Evolutionary conservation across 176 grass and related monocot species (phyloP).

Genomic region (Elaeis guineensis): DNA sequence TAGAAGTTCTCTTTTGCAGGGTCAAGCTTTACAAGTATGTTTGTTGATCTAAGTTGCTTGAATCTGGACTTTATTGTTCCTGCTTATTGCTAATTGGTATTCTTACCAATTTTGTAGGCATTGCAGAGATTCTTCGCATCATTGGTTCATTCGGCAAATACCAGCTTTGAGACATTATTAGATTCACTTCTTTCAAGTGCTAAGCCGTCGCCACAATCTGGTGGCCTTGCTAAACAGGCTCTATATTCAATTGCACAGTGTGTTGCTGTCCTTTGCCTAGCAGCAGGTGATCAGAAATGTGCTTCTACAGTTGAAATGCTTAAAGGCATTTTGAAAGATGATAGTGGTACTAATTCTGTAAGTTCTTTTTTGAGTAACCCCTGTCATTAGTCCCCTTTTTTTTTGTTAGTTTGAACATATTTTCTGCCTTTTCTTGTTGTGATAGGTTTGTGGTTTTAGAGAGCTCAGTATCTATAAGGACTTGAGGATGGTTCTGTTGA

Average conservation of each 20-base stretch:
- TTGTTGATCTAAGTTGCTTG: background rate
- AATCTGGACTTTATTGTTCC: background rate
- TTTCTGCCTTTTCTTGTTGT: background rate
- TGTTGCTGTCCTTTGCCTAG: conserved; percentile 88
- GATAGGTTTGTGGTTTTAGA: too few species aligned
- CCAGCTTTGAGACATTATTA: conserved; percentile 71
- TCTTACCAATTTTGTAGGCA: conserved; percentile 36
- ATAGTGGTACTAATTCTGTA: conserved; percentile 52
- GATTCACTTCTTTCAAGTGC: conserved; percentile 79
- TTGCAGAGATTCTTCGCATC: conserved; percentile 78
- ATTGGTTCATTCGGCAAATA: conserved; percentile 70
- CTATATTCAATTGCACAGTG: conserved; percentile 83
- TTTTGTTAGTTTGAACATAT: background rate
- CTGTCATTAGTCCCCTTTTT: background rate
- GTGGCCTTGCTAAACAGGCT: conserved; percentile 76
- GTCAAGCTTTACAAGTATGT: conserved; percentile 72
- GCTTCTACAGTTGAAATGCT: conserved; percentile 89
- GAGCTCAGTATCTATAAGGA: too few species aligned
- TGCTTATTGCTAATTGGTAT: conserved; percentile 7
- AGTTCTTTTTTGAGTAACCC: conserved; percentile 9
- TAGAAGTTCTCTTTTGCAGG: conserved; percentile 84
- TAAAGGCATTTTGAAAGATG: conserved; percentile 78
- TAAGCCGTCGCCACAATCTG: conserved; percentile 62
- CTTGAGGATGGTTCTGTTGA: too few species aligned
- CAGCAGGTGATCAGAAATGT: conserved; percentile 83